Evolutionary conservation across 2,329 filamentous ascomycete species (phyloP).

Genomic region (Trichoderma sp.): DNA sequence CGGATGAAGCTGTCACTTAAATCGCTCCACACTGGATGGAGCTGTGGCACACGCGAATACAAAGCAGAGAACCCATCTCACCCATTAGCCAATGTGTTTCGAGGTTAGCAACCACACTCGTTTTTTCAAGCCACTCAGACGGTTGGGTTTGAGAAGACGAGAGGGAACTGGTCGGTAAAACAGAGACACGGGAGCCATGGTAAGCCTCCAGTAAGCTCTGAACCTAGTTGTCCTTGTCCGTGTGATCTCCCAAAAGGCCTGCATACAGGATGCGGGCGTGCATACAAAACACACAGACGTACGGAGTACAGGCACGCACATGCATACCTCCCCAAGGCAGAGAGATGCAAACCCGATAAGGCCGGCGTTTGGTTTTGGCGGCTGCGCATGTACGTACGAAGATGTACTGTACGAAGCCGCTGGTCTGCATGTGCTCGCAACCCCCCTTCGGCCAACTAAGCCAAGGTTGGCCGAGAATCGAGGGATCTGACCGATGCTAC

Average conservation of each 20-base stretch:
- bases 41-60: background rate
- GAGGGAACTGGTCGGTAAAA: background rate
- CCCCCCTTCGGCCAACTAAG: conserved; percentile 20
- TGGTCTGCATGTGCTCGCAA: background rate
- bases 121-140: background rate
- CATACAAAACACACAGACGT: background rate
- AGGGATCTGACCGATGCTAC: conserved; percentile 18
- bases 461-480: conserved; percentile 18
- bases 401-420: background rate
- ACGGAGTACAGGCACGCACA: background rate
- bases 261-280: conserved; percentile 11
- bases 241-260: conserved; percentile 10
- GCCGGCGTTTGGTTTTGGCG: background rate
- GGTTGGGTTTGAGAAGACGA: background rate
- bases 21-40: background rate
- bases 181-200: background rate
- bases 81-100: background rate
- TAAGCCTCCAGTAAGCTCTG: background rate
- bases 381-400: background rate
- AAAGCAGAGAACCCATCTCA: background rate
- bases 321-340: background rate
- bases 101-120: background rate
- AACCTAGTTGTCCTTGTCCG: background rate
- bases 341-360: conserved; percentile 7
- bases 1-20: background rate